phyloP scores from a whole-genome alignment of 2,329 filamentous ascomycete genomes.

The Pestalotiopsis sp. region DNA sequence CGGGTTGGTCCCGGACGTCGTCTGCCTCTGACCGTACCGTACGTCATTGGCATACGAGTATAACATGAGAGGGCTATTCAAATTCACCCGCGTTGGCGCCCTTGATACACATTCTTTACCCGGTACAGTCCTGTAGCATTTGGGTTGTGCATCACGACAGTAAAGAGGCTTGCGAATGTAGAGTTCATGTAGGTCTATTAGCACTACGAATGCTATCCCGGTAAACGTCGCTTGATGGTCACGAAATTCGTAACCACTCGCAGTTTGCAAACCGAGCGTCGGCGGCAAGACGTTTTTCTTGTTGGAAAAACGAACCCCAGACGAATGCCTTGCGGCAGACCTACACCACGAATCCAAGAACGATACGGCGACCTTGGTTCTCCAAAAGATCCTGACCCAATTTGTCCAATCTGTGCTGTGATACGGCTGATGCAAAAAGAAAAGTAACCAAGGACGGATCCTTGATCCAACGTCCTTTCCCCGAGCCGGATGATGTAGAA shows the following conservation, averaged over 20 bases:
- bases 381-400: not conserved
- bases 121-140: no score
- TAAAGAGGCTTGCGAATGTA: not conserved
- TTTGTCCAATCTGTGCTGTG: no score
- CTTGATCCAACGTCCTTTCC: not conserved
- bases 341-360: not conserved
- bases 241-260: not conserved
- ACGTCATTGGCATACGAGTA: no score
- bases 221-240: not conserved
- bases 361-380: not conserved
- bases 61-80: no score
- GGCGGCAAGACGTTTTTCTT: not conserved
- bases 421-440: not conserved
- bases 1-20: no score
- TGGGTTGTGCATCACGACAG: not conserved
- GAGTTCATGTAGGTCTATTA: slow-evolving; percentile 5
- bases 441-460: not conserved
- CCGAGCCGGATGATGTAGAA: not conserved
- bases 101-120: no score
- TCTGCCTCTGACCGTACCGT: no score
- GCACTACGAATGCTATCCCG: slow-evolving; percentile 9
- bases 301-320: not conserved
- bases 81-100: no score
- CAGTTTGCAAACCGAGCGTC: not conserved
- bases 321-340: slow-evolving; percentile 1